A percentile compares a stretch with the other conserved stretches of the same genome.
These are phyloP conservation scores for Corchorus capsularis DNA, from an alignment of 345 rosid genomes.

Conservation along the genomic window DNA sequence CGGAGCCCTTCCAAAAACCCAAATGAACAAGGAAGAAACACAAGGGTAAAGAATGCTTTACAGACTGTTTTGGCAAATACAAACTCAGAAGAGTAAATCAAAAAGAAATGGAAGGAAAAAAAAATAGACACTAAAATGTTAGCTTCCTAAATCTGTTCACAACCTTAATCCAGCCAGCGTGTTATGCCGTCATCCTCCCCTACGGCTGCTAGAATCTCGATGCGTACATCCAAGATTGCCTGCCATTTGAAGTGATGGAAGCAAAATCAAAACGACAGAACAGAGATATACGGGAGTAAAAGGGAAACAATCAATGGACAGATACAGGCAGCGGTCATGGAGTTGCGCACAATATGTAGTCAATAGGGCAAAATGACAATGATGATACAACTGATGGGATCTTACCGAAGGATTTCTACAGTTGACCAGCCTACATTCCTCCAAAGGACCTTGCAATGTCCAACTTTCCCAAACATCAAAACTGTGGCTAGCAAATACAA, in stretches of 20 bases:
- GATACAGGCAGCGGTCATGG: neutral
- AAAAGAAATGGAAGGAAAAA: neutral
- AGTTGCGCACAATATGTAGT: constrained; percentile 10
- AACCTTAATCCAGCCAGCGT: constrained; percentile 77
- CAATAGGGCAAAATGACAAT: neutral
- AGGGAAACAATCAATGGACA: neutral
- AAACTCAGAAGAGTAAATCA: constrained; percentile 18
- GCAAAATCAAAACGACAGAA: constrained; percentile 5
- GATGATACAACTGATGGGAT: neutral
- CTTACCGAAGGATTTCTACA: constrained; percentile 80
- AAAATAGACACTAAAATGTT: constrained; percentile 4
- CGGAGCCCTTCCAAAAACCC: neutral
- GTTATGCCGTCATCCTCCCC: constrained; percentile 87
- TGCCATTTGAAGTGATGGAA: constrained; percentile 36
- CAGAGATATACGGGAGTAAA: neutral
- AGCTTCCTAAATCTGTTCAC: constrained; percentile 23
- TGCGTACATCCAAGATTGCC: constrained; percentile 77
- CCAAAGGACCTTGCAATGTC: constrained; percentile 87
- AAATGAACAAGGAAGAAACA: neutral
- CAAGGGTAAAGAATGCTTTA: constrained; percentile 34
- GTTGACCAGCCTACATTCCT: constrained; percentile 86
- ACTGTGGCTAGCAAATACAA: constrained; percentile 96
- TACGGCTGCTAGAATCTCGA: constrained; percentile 81
- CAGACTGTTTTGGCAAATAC: constrained; percentile 33
- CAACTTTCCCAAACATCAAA: constrained; percentile 99